Evolutionary conservation across 192 early-diverging fungal genomes (phyloP), one percentile per base, ranked within the genome.

Genomic region (Podila epigama): DNA sequence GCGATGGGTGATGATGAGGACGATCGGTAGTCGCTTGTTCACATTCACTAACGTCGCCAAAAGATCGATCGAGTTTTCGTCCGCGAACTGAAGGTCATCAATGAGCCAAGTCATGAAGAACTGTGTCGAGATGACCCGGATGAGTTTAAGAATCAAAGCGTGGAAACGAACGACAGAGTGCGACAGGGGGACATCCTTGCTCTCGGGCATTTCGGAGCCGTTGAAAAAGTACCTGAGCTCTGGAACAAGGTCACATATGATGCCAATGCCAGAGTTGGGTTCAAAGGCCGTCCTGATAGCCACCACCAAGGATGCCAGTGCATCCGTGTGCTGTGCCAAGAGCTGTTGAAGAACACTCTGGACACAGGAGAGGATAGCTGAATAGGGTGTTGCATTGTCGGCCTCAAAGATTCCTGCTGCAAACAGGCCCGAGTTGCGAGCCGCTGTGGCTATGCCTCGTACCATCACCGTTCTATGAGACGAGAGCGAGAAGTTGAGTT

Each of bases 101-200:
- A 77, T 77, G n/a, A 77, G 31, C 73, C 73, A 77, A 22, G 73
- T 77, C 73, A 77, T 77, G 18, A 77, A 77, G 22, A 77, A 77
- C n/a, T 77, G 73, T 11, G 73, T 77, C 5, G 73, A 77, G 13
- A 77, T 77, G 12, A 77, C 73, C n/a, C 73, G 66, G 33, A 77
- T 77, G 56, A 77, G 20, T 22, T 77, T 77, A 8, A 77, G 31
- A 25, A 77, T 77, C 29, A 77, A 55, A 1, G 60, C 44, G 40
- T 77, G 73, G 40, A 77, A 77, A 1, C 73, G 73, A 13, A 61
- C 64, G 28, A 77, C 53, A 18, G 73, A 77, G 20, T 77, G 73
- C 2, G 66, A 39, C 16, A 77, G 53, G 2, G 73, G 73, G 2
- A 77, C 56, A 54, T 77, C 73, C 42, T 64, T 59, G 42, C 66